A percentile compares a stretch with the other conserved stretches of the same genome.
Evolutionary conservation across 179 eudicot genomes (phyloP).

Genomic region (Camellia oleifera): DNA sequence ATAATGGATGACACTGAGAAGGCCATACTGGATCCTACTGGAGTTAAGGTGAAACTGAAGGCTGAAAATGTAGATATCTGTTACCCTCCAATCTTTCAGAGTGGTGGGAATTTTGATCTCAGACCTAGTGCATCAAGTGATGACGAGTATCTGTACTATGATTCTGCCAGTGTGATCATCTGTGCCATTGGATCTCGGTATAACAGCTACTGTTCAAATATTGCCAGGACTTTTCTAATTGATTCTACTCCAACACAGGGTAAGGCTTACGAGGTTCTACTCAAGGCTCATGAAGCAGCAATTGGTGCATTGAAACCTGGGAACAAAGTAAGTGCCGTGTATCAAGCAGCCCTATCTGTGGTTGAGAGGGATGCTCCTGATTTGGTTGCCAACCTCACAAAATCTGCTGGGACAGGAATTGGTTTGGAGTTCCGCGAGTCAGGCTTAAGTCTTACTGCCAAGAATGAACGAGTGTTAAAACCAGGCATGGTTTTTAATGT

Average conservation of each 20-base stretch:
- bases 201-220: constrained; percentile 79
- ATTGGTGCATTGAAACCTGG: constrained; percentile 71
- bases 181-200: constrained; percentile 89
- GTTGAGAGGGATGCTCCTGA: constrained; percentile 84
- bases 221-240: constrained; percentile 74
- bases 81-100: constrained; percentile 93
- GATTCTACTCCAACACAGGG: constrained; percentile 66
- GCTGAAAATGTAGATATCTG: constrained; percentile 88
- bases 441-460: constrained; percentile 61
- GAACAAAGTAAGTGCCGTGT: constrained; percentile 50
- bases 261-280: constrained; percentile 75
- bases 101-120: constrained; percentile 87
- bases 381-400: constrained; percentile 61
- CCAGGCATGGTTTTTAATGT: constrained; percentile 85
- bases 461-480: constrained; percentile 65
- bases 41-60: constrained; percentile 66
- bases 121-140: constrained; percentile 83
- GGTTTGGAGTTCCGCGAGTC: constrained; percentile 97
- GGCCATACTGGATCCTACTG: constrained; percentile 57
- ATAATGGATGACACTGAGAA: constrained; percentile 91
- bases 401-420: constrained; percentile 87
- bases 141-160: constrained; percentile 68
- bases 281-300: constrained; percentile 89
- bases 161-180: constrained; percentile 76
- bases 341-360: constrained; percentile 61